phyloP scores from a whole-genome alignment of 805 yeast species.

The Ogataea sp. region DNA sequence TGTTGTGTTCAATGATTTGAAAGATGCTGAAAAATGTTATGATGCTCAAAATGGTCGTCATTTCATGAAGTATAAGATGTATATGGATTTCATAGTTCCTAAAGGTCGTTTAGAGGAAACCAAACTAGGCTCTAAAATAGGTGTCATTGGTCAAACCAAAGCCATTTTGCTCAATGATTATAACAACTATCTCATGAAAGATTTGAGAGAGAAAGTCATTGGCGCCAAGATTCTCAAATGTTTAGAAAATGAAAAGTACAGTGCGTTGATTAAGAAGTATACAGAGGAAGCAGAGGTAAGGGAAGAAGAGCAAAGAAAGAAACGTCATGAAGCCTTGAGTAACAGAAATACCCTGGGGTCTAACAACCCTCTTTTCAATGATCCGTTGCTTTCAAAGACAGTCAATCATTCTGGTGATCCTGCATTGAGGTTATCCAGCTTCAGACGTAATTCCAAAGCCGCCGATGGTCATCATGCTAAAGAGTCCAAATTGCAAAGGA shows the following conservation, averaged over 20 bases:
- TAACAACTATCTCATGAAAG: slow-evolving; percentile 53
- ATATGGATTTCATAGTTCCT: slow-evolving; percentile 53
- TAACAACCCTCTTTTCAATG: background rate
- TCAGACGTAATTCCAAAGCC: slow-evolving; percentile 38
- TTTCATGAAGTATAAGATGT: slow-evolving; percentile 38
- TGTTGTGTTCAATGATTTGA: slow-evolving; percentile 53
- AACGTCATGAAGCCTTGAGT: slow-evolving; percentile 9
- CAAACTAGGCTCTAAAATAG: slow-evolving; percentile 18
- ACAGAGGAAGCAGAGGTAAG: slow-evolving; percentile 18
- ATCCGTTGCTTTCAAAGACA: slow-evolving; percentile 4
- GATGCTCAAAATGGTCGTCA: slow-evolving; percentile 50
- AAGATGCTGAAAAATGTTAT: slow-evolving; percentile 54
- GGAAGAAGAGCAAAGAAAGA: slow-evolving; percentile 15
- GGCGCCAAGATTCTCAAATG: slow-evolving; percentile 60
- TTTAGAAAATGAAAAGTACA: slow-evolving; percentile 51
- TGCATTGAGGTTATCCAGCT: slow-evolving; percentile 10
- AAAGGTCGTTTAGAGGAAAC: slow-evolving; percentile 26
- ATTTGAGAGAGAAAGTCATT: slow-evolving; percentile 63
- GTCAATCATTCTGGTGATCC: slow-evolving; percentile 16
- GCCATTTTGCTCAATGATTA: slow-evolving; percentile 55
- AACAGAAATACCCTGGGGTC: background rate
- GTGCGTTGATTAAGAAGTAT: slow-evolving; percentile 33
- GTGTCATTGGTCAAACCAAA: slow-evolving; percentile 50
- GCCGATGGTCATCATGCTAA: background rate
- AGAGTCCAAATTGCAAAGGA: slow-evolving; percentile 5